Conservation (phyloP, 768 basidiomycete species). For the Suillus variegatus region DNA sequence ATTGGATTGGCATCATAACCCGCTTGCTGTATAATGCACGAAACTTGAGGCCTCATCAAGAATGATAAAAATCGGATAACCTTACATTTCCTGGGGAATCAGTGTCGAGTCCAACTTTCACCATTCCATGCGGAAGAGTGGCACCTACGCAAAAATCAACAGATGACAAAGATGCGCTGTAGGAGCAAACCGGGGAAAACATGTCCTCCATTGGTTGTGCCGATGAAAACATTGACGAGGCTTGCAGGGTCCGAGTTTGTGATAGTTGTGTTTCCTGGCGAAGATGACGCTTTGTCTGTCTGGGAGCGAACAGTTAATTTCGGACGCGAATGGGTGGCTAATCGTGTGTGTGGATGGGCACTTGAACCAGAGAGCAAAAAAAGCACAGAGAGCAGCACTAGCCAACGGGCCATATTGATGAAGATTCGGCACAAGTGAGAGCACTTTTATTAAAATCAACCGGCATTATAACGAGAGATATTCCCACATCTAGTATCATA, state of each 20-base stretch:
- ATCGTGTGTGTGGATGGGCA: neutral
- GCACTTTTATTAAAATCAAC: neutral
- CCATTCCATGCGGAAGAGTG: slow-evolving; percentile 69
- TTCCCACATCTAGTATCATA: neutral
- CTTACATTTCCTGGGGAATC: slow-evolving; percentile 61
- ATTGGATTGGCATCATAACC: slow-evolving; percentile 39
- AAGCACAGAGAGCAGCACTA: slow-evolving; percentile 7
- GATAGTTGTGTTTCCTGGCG: slow-evolving; percentile 6
- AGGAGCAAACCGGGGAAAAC: slow-evolving; percentile 55
- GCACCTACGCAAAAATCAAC: slow-evolving; percentile 41
- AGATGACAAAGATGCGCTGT: neutral
- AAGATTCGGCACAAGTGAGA: neutral
- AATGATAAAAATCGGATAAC: neutral
- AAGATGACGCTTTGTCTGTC: neutral
- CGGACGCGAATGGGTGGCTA: slow-evolving; percentile 2
- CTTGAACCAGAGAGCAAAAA: neutral
- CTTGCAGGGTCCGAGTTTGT: slow-evolving; percentile 6
- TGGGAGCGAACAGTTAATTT: neutral
- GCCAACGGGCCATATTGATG: slow-evolving; percentile 6
- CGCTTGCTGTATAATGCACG: slow-evolving; percentile 29
- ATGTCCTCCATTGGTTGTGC: slow-evolving; percentile 65
- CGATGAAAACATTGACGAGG: slow-evolving; percentile 62
- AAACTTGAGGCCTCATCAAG: neutral
- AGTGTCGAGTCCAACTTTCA: slow-evolving; percentile 67
- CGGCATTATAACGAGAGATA: neutral